phyloP scores from a whole-genome alignment of 495 filamentous ascomycete species.

The Penicillium fimorum region DNA sequence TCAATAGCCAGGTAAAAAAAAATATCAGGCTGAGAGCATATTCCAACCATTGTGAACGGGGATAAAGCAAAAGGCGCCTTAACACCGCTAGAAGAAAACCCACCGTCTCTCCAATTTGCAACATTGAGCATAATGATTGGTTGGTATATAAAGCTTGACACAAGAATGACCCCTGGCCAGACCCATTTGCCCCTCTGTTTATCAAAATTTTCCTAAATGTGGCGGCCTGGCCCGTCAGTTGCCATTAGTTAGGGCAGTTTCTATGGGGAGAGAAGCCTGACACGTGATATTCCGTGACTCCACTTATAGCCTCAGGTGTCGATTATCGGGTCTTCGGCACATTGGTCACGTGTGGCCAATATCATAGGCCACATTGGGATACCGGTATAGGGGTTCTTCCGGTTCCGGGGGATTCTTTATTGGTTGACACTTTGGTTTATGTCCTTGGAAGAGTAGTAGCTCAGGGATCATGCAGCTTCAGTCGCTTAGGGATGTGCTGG shows the following conservation, averaged over 20 bases:
- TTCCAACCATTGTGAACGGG: neutral
- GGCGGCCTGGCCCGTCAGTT: constrained; percentile 8
- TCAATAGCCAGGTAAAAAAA: neutral
- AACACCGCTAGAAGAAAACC: neutral
- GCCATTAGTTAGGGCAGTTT: neutral
- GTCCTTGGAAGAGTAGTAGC: neutral
- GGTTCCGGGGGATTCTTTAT: constrained; percentile 1
- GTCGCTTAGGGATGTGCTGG: neutral
- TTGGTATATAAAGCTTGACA: constrained; percentile 1
- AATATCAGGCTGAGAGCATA: neutral
- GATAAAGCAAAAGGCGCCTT: constrained; percentile 3
- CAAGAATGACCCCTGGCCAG: neutral
- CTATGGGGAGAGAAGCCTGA: neutral
- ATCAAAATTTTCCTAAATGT: neutral
- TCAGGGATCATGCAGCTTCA: neutral
- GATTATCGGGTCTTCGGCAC: constrained; percentile 10
- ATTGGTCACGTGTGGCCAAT: constrained; percentile 1
- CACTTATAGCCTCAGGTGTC: constrained; percentile 1
- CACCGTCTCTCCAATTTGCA: neutral
- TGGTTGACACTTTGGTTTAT: neutral
- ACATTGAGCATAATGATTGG: constrained; percentile 1
- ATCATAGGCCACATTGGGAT: neutral
- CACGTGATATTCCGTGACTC: neutral
- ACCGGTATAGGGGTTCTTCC: neutral
- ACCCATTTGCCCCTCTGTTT: constrained; percentile 1